Conservation (phyloP, 768 basidiomycete species). For the Lepiota venenata region DNA sequence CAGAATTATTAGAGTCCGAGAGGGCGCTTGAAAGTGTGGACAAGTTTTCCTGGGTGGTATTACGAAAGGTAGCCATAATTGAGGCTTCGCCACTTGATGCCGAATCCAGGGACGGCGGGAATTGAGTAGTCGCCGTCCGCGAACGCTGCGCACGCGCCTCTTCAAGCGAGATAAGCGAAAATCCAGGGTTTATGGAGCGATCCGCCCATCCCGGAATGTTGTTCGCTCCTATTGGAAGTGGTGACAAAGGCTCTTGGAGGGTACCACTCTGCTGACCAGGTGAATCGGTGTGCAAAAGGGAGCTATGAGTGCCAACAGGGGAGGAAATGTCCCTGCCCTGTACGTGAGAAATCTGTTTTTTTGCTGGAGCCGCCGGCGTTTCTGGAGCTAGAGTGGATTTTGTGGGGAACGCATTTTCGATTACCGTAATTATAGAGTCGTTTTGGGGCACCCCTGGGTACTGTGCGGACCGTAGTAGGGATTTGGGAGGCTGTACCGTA, state of each 20-base stretch:
- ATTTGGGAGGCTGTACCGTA: constrained; percentile 26
- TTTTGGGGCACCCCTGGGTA: constrained; percentile 35
- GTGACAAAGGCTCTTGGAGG: constrained; percentile 15
- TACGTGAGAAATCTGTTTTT: constrained; percentile 30
- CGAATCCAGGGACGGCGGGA: constrained; percentile 7
- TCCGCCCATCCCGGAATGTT: constrained; percentile 52
- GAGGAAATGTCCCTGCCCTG: constrained; percentile 55
- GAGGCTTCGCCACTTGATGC: constrained; percentile 21
- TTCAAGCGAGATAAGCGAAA: constrained; percentile 71
- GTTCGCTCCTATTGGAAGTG: constrained; percentile 25
- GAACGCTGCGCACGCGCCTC: constrained; percentile 74
- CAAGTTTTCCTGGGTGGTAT: background rate
- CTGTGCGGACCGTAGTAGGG: constrained; percentile 23
- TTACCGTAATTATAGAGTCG: constrained; percentile 52
- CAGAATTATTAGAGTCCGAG: background rate
- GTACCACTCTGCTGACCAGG: constrained; percentile 23
- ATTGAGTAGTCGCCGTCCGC: constrained; percentile 39
- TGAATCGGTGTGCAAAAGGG: constrained; percentile 23
- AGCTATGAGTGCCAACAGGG: constrained; percentile 41
- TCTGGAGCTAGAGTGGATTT: constrained; percentile 33
- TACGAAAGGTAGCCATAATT: constrained; percentile 25
- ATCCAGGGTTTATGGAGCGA: constrained; percentile 41
- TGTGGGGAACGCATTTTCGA: constrained; percentile 34
- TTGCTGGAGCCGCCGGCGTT: constrained; percentile 25
- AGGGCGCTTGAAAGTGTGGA: background rate